Base-by-base conservation (phyloP, 1,284 basidiomycete genomes). In the Trichosporon ovoides region DNA sequence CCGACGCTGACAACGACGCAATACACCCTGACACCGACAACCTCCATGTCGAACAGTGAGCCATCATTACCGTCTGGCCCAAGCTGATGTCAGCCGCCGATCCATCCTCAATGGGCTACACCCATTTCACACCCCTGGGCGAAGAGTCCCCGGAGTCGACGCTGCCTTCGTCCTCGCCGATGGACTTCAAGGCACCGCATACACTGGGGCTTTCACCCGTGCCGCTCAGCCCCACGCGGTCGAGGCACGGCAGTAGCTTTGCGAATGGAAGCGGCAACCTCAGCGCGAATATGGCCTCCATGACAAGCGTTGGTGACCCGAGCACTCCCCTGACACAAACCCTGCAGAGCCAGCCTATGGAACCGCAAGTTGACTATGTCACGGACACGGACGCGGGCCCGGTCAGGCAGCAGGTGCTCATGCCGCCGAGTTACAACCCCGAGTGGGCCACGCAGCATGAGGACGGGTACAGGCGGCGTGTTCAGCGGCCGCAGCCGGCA, bases 371-470 rank as follows among this genome's bases (percentile, higher is more conserved):
- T 24, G 37, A 28, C 22, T 53, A 53, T 37, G n/a, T 40, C 24
- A 53, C 36, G 16, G 52, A 36, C 16, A n/a, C 20, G 36, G 52
- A 53, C 37, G 52, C 52, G 16, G 52, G 52, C 1, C 52, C 52
- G 1, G 52, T 33, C 0, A 16, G 13, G 1, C 34, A 36, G 3
- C 52, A 28, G 37, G 33, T 33, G 31, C 38, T 46, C 20, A 48
- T 55, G 34, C 53, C 53, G 11, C 53, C 53, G 14, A 48, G 40
- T 34, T 55, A 55, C 16, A 55, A 55, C 43, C 53, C 53, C 9
- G 43, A 48, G 19, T 55, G 53, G 53, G 53, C 38, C 3, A 12
- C 7, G 13, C 3, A 48, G 43, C 10, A n/a, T 4, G 14, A 24
- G 14, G 14, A 48, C 22, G 6, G 22, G 22, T 13, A 22, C 3